These are phyloP conservation scores for Kodamaea suecica DNA, from an alignment of 1,139 yeast species.

Conservation along the genomic window DNA sequence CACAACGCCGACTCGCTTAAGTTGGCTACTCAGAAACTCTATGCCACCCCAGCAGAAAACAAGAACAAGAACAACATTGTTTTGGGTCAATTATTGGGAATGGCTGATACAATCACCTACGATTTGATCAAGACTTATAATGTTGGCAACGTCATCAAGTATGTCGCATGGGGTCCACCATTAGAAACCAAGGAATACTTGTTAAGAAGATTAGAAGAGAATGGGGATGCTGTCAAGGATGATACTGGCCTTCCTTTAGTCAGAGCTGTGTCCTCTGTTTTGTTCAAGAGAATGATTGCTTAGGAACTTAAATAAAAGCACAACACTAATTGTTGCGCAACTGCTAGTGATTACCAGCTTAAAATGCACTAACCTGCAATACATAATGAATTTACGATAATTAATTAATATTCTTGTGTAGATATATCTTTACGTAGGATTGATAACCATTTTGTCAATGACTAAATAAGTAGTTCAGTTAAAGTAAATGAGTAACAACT, in stretches of 20 bases:
- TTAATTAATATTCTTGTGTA: too few relatives aligned
- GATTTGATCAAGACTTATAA: slow-evolving; percentile 64
- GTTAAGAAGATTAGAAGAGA: slow-evolving; percentile 89
- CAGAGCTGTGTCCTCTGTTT: slow-evolving; percentile 42
- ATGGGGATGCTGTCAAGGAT: slow-evolving; percentile 89
- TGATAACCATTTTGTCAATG: too few relatives aligned
- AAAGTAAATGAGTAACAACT: too few relatives aligned
- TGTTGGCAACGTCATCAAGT: slow-evolving; percentile 79
- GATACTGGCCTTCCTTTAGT: slow-evolving; percentile 83
- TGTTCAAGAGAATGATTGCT: slow-evolving; percentile 4
- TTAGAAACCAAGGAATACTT: slow-evolving; percentile 89
- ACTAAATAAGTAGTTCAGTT: too few relatives aligned
- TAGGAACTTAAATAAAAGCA: neutral
- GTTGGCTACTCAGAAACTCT: slow-evolving; percentile 60
- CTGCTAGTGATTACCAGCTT: too few relatives aligned
- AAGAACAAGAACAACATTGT: slow-evolving; percentile 63
- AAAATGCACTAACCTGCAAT: too few relatives aligned
- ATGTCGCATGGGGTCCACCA: slow-evolving; percentile 99
- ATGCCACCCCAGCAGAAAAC: slow-evolving; percentile 18
- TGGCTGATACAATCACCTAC: slow-evolving; percentile 88
- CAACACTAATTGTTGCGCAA: too few relatives aligned
- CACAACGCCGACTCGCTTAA: slow-evolving; percentile 82
- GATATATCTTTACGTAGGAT: too few relatives aligned
- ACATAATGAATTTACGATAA: too few relatives aligned
- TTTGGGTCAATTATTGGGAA: slow-evolving; percentile 88